phyloP scores from a whole-genome alignment of 805 yeast species.

The Candida cerambycidarum region DNA sequence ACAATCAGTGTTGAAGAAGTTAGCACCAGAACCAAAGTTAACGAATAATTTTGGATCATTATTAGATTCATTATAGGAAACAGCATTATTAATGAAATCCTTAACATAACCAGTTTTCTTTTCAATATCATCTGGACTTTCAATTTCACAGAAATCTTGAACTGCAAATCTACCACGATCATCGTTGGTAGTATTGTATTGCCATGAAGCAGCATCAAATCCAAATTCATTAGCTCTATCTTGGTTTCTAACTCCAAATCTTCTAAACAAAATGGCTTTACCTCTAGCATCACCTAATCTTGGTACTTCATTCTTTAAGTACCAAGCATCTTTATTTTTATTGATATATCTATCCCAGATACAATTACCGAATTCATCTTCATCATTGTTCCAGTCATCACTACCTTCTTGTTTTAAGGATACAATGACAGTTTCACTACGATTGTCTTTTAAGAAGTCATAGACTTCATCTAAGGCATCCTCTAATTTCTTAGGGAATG shows the following conservation, averaged over 20 bases:
- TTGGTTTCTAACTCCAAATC: constrained; percentile 63
- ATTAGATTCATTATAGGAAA: constrained; percentile 45
- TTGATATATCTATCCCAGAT: constrained; percentile 59
- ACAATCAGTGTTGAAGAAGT: constrained; percentile 65
- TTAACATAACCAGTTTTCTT: constrained; percentile 59
- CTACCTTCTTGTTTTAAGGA: constrained; percentile 76
- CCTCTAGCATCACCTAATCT: constrained; percentile 63
- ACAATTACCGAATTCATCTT: constrained; percentile 63
- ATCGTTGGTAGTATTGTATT: constrained; percentile 62
- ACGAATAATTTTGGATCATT: constrained; percentile 55
- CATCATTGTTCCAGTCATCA: constrained; percentile 59
- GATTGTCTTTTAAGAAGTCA: constrained; percentile 50
- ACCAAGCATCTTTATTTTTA: constrained; percentile 57
- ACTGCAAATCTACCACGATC: constrained; percentile 62
- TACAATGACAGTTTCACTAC: constrained; percentile 61
- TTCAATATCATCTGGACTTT: constrained; percentile 48
- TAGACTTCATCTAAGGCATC: constrained; percentile 59
- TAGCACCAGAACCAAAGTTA: constrained; percentile 73
- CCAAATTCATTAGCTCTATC: constrained; percentile 50
- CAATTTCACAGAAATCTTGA: constrained; percentile 74
- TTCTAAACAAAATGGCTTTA: constrained; percentile 61
- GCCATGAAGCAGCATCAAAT: constrained; percentile 67
- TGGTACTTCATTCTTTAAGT: constrained; percentile 56
- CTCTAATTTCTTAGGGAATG: constrained; percentile 53
- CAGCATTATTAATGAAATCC: constrained; percentile 53